Conservation (phyloP, 2,329 filamentous ascomycete species). For the Monosporascus sp. region DNA sequence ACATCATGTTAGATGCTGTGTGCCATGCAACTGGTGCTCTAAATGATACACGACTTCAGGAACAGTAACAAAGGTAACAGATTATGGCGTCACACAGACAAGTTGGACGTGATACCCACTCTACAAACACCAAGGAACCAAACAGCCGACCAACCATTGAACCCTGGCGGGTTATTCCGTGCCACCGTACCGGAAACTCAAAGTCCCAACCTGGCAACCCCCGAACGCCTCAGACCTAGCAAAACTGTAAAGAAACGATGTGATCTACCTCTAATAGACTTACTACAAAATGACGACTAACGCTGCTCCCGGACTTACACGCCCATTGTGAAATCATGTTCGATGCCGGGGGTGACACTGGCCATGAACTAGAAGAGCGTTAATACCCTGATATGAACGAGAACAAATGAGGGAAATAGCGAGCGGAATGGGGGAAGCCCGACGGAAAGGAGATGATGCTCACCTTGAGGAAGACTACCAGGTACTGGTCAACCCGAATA, state of each 20-base stretch:
- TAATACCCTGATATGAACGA: constrained; percentile 10
- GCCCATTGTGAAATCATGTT: constrained; percentile 97
- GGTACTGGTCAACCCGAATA: constrained; percentile 82
- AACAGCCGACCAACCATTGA: neutral
- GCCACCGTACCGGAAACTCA: neutral
- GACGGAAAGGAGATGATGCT: constrained; percentile 16
- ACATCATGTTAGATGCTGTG: too few relatives aligned
- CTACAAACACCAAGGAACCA: neutral
- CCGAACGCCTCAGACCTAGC: neutral
- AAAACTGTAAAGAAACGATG: constrained; percentile 4
- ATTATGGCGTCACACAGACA: neutral
- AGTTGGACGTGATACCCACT: constrained; percentile 8
- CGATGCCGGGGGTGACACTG: constrained; percentile 92
- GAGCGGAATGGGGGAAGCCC: neutral
- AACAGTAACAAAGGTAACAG: neutral
- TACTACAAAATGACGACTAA: constrained; percentile 2
- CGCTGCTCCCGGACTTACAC: constrained; percentile 46
- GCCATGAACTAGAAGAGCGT: constrained; percentile 58
- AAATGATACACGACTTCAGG: too few relatives aligned
- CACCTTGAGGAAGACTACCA: constrained; percentile 83
- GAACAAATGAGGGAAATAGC: neutral
- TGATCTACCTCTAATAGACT: constrained; percentile 7
- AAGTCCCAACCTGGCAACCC: neutral
- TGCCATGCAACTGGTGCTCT: too few relatives aligned
- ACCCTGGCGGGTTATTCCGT: neutral